Evolutionary conservation across 257 asterid species (phyloP), one percentile per base, ranked within the genome.

Genomic region (Przewalskia tangutica): DNA sequence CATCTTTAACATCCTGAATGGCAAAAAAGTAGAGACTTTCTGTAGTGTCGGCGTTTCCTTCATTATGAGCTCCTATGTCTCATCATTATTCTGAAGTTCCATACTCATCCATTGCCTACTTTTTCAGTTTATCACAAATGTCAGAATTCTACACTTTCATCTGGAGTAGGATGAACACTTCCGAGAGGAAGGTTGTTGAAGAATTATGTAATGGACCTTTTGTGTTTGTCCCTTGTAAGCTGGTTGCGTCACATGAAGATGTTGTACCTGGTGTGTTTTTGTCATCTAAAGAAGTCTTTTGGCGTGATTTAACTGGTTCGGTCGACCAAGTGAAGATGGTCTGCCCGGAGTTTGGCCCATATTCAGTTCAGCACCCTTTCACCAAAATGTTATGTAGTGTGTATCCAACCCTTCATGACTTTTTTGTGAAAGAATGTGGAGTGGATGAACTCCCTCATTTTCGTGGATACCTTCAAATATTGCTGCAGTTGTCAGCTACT

Each of bases 371-470:
- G 77, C 82, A 81, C 70, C 81, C 90, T 80, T 83, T 46, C 48
- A 81, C 81, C 55, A 91, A 87, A 86, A 86, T 88, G 89, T 75
- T 95, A 82, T 85, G 81, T 62, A 86, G 82, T 86, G 53, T 89
- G 48, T 94, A 94, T 87, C 97, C 97, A 17, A 84, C 77, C 71
- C 97, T 95, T 85, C 96, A 88, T 73, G 95, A 90, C 81, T 92
- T 94, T 82, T 92, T 95, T 85, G 99, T 95, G 88, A 88, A 87
- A 50, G 96, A 88, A 86, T 94, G 99, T 85, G 96, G 97, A 85
- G 98, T 94, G 80, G 84, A 82, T 55, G 91, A 91, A 84, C 83
- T 82, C 38, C 98, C 96, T 81, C 85, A 95, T 73, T 81, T 89
- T 55, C 77, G 89, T 81, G 88, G 91, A 86, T 91, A 94, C 86